Conservation (phyloP, 176 grass and related monocot genomes). For the Oropetium thomaeum region DNA sequence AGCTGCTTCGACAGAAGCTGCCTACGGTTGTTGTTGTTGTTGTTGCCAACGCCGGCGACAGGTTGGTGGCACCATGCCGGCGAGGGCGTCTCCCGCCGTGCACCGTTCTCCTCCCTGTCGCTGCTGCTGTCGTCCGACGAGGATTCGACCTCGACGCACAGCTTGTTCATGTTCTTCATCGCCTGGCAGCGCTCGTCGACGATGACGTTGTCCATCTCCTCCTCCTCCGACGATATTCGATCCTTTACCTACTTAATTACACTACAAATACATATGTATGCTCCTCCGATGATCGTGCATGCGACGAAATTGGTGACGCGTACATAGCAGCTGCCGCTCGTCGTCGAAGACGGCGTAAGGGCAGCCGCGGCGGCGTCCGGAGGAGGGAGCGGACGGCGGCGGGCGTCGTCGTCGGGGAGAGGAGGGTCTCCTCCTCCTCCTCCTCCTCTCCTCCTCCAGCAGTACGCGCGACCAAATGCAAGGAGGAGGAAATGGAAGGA, state of each 20-base stretch:
- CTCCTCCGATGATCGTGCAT: slow-evolving; percentile 1
- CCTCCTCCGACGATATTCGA: too few species aligned
- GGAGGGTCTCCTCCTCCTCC: slow-evolving; percentile 4
- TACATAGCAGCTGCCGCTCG: slow-evolving; percentile 12
- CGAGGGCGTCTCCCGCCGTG: not conserved
- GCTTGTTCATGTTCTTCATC: slow-evolving; percentile 15
- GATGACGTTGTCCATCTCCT: slow-evolving; percentile 11
- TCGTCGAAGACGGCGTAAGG: not conserved
- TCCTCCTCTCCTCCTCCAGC: slow-evolving; percentile 10
- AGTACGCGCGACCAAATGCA: not conserved
- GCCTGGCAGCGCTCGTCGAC: not conserved
- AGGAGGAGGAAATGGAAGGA: not conserved
- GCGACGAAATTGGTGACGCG: not conserved
- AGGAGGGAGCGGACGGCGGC: slow-evolving; percentile 15
- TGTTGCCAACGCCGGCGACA: not conserved
- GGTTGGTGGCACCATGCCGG: not conserved
- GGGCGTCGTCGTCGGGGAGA: slow-evolving; percentile 1
- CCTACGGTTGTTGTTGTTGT: slow-evolving; percentile 1
- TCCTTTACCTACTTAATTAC: not conserved
- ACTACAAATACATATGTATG: not conserved
- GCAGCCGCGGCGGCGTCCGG: not conserved
- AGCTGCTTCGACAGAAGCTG: slow-evolving; percentile 44
- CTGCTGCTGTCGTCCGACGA: slow-evolving; percentile 1
- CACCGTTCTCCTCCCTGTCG: not conserved
- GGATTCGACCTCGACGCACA: not conserved